Evolutionary conservation across 176 grass and related monocot genomes (phyloP).

Genomic region (Carex parvula): DNA sequence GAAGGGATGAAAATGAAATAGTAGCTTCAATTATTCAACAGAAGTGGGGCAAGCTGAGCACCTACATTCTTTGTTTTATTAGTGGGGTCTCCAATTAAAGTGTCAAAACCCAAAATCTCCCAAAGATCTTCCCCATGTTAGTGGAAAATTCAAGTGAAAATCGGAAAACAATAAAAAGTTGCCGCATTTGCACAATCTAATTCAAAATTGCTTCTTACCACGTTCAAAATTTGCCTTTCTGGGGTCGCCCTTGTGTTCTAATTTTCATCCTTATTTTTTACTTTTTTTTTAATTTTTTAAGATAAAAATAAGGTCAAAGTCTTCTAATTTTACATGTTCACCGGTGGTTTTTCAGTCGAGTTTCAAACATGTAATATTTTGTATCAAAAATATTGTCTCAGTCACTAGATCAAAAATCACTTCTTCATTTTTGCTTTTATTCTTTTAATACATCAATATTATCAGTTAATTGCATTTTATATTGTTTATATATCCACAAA

Average conservation of each 20-base stretch:
- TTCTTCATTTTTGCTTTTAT: too few relatives aligned
- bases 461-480: neutral
- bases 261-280: neutral
- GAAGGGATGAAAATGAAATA: neutral
- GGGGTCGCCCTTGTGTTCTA: neutral
- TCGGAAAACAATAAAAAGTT: neutral
- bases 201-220: conserved; percentile 17
- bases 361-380: too few relatives aligned
- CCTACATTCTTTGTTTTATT: conserved; percentile 21
- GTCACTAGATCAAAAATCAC: too few relatives aligned
- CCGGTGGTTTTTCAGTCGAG: too few relatives aligned
- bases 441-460: neutral
- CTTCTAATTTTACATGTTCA: too few relatives aligned
- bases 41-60: neutral
- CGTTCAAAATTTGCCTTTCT: neutral
- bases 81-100: conserved; percentile 18
- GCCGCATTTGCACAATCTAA: neutral
- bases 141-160: conserved; percentile 30
- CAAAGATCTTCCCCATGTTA: conserved; percentile 9
- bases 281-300: too few relatives aligned
- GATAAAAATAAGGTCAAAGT: too few relatives aligned
- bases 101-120: conserved; percentile 23
- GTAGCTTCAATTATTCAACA: neutral
- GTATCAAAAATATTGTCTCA: too few relatives aligned
- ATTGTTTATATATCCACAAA: too few relatives aligned